Evolutionary conservation across 2,329 filamentous ascomycete species (phyloP).

Genomic region (Meredithiella fracta): DNA sequence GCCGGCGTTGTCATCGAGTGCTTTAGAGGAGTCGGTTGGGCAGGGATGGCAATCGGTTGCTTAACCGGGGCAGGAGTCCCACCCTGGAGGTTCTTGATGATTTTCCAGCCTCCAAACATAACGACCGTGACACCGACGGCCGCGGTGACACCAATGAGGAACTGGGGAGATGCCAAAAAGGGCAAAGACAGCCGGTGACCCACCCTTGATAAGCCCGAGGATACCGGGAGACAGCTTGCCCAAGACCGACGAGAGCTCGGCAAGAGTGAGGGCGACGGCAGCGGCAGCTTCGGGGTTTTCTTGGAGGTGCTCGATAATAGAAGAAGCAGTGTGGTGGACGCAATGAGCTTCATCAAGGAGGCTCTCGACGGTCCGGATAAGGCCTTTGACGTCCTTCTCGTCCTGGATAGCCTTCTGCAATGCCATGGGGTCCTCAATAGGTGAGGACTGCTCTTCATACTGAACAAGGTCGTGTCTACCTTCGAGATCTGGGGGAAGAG

Average conservation of each 20-base stretch:
- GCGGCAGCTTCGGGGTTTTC: constrained; percentile 69
- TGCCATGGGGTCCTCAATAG: constrained; percentile 24
- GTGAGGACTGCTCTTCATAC: constrained; percentile 5
- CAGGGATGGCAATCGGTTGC: constrained; percentile 18
- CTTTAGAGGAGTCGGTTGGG: constrained; percentile 6
- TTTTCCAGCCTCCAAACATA: constrained; percentile 92
- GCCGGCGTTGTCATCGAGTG: constrained; percentile 15
- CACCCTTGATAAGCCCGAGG: constrained; percentile 56
- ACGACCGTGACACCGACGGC: constrained; percentile 88
- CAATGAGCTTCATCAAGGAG: constrained; percentile 80
- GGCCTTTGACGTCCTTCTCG: constrained; percentile 37
- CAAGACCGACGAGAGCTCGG: constrained; percentile 71
- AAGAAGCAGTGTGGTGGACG: constrained; percentile 64
- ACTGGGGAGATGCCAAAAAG: constrained; percentile 81
- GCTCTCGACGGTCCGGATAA: constrained; percentile 59
- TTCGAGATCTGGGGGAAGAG: constrained; percentile 53
- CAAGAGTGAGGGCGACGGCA: constrained; percentile 79
- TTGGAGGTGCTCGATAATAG: constrained; percentile 64
- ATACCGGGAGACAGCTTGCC: constrained; percentile 74
- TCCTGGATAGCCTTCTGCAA: constrained; percentile 29
- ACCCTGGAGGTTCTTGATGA: constrained; percentile 67
- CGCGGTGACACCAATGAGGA: constrained; percentile 79
- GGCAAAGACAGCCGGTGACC: constrained; percentile 71
- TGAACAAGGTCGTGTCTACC: constrained; percentile 27
- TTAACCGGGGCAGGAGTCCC: constrained; percentile 18